Base-by-base conservation (phyloP, 2,329 filamentous ascomycete genomes). In the Penicillium sp. region DNA sequence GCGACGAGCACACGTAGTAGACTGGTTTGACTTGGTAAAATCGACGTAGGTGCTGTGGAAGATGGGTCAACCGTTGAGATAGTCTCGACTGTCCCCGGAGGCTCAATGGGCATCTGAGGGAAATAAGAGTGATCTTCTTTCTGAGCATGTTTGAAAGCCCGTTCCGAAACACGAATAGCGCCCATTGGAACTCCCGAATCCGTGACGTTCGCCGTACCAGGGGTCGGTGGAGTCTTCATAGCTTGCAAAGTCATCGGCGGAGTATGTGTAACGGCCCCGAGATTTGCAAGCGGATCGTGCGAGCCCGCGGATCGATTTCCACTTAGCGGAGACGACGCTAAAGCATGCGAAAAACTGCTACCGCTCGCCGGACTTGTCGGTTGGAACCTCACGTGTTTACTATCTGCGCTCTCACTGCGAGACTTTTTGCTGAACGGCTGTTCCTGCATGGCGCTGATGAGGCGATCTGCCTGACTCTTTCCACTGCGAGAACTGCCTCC, bases 1-100 rank as follows among this genome's bases (percentile, higher is more conserved):
- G 92, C 92, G 21, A 96, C 85, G 14, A 96, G 79, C 0, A 95
- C 86, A 19, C 53, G 61, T 6, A 71, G 54, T 4, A 56, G 36
- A 3, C 54, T 40, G 13, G 50, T 14, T 2, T 48, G 19, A 1
- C 24, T 14, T 3, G 39, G 43, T 7, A 50, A 3, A 1, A 51
- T 31, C 5, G 59, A 58, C 3, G 55, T 61, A 3, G 59, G 52
- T 5, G 44, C 21, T 3, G 51, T 57, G 8, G 61, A 60, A 9
- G 51, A 19, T 11, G 43, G 23, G 8, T 21, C 51, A 2, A 37
- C 19, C 0, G 51, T 51, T 9, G 61, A 62, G 2, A 48, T 24
- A 3, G 46, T 34, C 14, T 55, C 24, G 5, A 48, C 57, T 3
- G 29, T 19, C 13, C 43, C 52, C 7, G 34, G 33, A 13, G 7